phyloP scores from a whole-genome alignment of 176 grass and related monocot species.

The Bonia amplexicaulis region DNA sequence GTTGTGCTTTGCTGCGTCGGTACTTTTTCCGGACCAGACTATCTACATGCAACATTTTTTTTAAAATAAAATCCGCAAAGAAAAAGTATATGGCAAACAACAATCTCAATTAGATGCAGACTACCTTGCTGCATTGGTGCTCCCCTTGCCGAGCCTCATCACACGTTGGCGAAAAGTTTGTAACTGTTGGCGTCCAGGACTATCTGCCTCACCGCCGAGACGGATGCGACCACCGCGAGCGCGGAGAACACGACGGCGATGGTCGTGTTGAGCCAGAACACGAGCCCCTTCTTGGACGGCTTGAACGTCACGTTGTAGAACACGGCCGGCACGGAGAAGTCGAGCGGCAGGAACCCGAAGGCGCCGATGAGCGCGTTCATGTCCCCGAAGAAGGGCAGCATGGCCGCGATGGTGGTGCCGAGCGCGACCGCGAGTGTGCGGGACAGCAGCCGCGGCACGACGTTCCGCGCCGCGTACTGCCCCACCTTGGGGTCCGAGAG shows the following conservation, averaged over 20 bases:
- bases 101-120: background rate
- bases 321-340: constrained; percentile 70
- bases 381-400: constrained; percentile 96
- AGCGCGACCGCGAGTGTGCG: constrained; percentile 49
- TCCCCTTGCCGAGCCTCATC: background rate
- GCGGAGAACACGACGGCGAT: constrained; percentile 63
- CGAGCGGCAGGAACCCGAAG: constrained; percentile 87
- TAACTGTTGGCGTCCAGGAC: constrained; percentile 63
- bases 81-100: background rate
- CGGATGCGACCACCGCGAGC: constrained; percentile 51
- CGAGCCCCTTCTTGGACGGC: constrained; percentile 51
- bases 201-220: constrained; percentile 77
- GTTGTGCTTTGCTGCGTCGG: background rate
- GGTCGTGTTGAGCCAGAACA: constrained; percentile 81
- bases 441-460: constrained; percentile 49
- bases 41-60: background rate
- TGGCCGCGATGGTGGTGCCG: constrained; percentile 70
- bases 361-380: constrained; percentile 85
- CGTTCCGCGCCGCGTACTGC: constrained; percentile 65
- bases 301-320: constrained; percentile 90
- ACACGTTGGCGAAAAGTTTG: constrained; percentile 94
- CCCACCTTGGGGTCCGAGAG: constrained; percentile 52
- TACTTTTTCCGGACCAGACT: background rate
- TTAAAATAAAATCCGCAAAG: background rate
- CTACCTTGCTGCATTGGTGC: background rate